phyloP scores from a whole-genome alignment of 169 alveolate genomes.

The Plasmodium ovale region DNA sequence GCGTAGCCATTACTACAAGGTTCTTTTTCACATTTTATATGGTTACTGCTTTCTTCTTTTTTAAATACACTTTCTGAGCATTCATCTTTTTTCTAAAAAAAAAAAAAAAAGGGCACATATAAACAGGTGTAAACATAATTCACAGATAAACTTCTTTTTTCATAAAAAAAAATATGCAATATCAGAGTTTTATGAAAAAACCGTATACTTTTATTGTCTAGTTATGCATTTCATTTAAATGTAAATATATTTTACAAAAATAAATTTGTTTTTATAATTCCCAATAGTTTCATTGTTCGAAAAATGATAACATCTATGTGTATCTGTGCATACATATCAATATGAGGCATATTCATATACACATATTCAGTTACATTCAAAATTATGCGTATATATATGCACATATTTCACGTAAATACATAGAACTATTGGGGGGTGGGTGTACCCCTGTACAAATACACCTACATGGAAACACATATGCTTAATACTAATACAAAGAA shows the following conservation, averaged over 20 bases:
- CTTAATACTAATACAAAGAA: not conserved
- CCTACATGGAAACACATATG: not conserved
- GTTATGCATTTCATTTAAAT: not conserved
- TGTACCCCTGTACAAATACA: not conserved
- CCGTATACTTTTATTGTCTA: not conserved
- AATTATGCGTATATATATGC: not conserved
- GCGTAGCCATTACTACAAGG: not conserved
- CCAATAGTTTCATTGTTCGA: no score
- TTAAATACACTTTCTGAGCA: conserved; percentile 12
- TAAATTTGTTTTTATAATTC: not conserved
- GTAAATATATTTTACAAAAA: not conserved
- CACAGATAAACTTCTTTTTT: not conserved
- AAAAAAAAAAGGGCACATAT: not conserved
- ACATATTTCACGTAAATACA: not conserved
- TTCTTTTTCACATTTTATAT: conserved; percentile 18
- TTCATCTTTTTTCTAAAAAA: conserved; percentile 60
- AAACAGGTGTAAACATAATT: not conserved
- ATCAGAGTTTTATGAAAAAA: not conserved
- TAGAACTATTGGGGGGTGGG: not conserved
- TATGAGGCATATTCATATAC: not conserved
- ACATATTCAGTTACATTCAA: not conserved
- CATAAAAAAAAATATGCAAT: not conserved
- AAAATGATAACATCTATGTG: no score
- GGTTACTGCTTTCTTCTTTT: conserved; percentile 17
- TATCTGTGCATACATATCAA: not conserved